Evolutionary conservation across 2,329 filamentous ascomycete species (phyloP), one percentile per base, ranked within the genome.

Genomic region (Aspergillus unguis): DNA sequence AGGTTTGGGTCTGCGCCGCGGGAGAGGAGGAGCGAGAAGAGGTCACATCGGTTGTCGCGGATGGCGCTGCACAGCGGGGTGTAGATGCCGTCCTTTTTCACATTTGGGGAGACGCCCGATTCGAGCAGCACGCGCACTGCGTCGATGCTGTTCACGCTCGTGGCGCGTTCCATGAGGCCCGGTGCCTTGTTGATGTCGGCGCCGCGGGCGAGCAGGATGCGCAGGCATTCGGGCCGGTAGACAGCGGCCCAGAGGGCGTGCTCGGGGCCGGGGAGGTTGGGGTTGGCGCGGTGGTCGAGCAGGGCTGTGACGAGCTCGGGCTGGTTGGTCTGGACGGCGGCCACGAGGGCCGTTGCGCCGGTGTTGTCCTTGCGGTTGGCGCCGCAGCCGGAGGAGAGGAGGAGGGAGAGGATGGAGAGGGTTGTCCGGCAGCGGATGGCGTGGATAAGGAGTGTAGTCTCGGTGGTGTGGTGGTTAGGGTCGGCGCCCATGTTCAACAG

Each of bases 21-120:
- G 40, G 71, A 71, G 11, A 84, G 71, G 3, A 88, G 76, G 9
- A 86, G 77, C 10, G 80, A 72, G 45, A 88, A 77, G 35, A 88
- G 82, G 10, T 86, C 82, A 25, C 73, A 65, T 44, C 81, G 78
- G 63, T 87, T 81, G 66, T 88, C 85, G 25, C 85, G 83, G 57
- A 88, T 87, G 0, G 85, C 77, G 0, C 84, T 83, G 71, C 85
- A 87, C 0, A 88, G 74, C 0, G 85, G 85, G 0, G 85, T 87
- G 67, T 85, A 88, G 31, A 82, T 79, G 6, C 83, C 83, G 56
- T 87, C 85, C 64, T 85, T 85, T 58, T 81, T 83, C 7, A 74
- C 64, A 56, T 86, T 84, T 38, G 82, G 81, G 43, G 81, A 78
- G n/a, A 85, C 80, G 9, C 81, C 81, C 1, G 80, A 77, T 27